These are phyloP conservation scores for Vararia minispora DNA, from an alignment of 768 basidiomycete genomes.

Conservation along the genomic window DNA sequence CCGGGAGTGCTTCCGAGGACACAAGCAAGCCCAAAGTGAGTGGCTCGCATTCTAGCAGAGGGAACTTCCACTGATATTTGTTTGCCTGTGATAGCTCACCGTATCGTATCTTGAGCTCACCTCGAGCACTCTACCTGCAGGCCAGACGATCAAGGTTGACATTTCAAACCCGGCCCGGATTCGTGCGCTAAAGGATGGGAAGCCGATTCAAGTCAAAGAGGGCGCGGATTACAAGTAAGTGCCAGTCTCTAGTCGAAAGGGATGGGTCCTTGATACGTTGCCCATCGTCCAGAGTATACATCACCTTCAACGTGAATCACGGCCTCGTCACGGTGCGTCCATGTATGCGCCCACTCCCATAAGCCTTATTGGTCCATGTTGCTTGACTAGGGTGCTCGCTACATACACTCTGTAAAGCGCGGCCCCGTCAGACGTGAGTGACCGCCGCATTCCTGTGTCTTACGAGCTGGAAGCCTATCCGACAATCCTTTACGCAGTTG, in stretches of 20 bases:
- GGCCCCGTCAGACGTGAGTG: constrained; percentile 56
- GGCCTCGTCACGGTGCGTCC: constrained; percentile 68
- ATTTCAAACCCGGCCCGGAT: constrained; percentile 38
- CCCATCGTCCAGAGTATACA: constrained; percentile 47
- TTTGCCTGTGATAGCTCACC: constrained; percentile 38
- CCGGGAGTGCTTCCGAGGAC: constrained; percentile 29
- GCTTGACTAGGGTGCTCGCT: constrained; percentile 54
- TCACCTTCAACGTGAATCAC: constrained; percentile 81
- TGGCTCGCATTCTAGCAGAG: constrained; percentile 3
- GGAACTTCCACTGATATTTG: constrained; percentile 5
- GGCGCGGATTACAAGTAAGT: constrained; percentile 82
- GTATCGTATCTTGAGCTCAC: constrained; percentile 68
- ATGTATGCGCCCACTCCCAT: constrained; percentile 2
- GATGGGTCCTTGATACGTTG: constrained; percentile 1
- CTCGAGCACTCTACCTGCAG: constrained; percentile 54
- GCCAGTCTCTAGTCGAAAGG: neutral
- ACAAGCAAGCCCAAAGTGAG: constrained; percentile 56
- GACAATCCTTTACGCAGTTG: constrained; percentile 40
- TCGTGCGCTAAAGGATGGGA: constrained; percentile 59
- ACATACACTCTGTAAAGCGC: constrained; percentile 84
- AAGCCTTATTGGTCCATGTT: too few relatives aligned
- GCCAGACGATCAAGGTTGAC: constrained; percentile 57
- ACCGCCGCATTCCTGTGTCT: too few relatives aligned
- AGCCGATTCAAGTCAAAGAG: constrained; percentile 71
- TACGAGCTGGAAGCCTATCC: too few relatives aligned